These are phyloP conservation scores for Arthrobotrys musiformis DNA, from an alignment of 2,329 filamentous ascomycete species.

Conservation along the genomic window DNA sequence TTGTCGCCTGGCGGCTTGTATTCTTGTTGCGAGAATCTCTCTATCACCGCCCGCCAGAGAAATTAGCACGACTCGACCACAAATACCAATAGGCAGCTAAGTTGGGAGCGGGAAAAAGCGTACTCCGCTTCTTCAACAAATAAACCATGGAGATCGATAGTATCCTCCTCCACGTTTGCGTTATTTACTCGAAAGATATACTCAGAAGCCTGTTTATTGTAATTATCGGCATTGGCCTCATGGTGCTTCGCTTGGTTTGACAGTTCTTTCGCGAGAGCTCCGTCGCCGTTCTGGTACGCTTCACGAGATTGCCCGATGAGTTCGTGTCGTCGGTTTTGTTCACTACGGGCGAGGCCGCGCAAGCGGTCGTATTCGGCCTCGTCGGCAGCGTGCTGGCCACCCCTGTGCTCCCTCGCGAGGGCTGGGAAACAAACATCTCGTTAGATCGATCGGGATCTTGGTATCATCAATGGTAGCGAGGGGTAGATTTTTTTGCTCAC, in stretches of 20 bases:
- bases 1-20: constrained; percentile 77
- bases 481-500: constrained; percentile 26
- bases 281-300: constrained; percentile 85
- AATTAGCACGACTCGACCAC: neutral
- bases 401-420: constrained; percentile 60
- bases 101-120: neutral
- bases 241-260: constrained; percentile 87
- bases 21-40: constrained; percentile 84
- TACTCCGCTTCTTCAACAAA: constrained; percentile 91
- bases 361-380: constrained; percentile 94
- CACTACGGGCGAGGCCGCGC: constrained; percentile 81
- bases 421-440: constrained; percentile 19
- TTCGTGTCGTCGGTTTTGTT: constrained; percentile 79
- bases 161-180: constrained; percentile 76
- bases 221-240: constrained; percentile 83
- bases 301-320: constrained; percentile 82
- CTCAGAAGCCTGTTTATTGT: constrained; percentile 90
- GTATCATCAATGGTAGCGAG: neutral
- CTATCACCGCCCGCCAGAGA: neutral
- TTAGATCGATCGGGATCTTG: constrained; percentile 16
- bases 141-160: constrained; percentile 93
- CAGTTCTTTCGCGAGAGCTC: constrained; percentile 81
- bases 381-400: constrained; percentile 72
- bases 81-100: neutral
- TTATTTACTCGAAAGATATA: constrained; percentile 98